phyloP scores from a whole-genome alignment of 371 early-diverging fungal genomes.

The Apophysomyces ossiformis region DNA sequence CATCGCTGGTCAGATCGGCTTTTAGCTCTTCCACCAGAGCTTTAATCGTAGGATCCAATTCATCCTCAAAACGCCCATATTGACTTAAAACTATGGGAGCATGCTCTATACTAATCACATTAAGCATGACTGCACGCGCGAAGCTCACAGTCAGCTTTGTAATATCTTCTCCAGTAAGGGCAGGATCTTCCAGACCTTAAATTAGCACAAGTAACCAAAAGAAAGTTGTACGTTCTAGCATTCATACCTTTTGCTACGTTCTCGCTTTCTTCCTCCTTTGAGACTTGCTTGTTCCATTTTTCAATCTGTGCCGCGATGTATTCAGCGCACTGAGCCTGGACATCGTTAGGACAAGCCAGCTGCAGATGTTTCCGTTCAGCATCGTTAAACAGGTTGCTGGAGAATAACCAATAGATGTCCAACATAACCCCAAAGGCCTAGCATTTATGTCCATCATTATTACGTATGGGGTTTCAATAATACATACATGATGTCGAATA shows the following conservation, averaged over 20 bases:
- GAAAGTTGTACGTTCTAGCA: background rate
- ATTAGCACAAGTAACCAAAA: background rate
- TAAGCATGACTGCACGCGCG: slow-evolving; percentile 43
- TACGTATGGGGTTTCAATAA: background rate
- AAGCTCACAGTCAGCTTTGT: slow-evolving; percentile 29
- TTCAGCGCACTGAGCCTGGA: slow-evolving; percentile 41
- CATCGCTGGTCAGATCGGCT: slow-evolving; percentile 28
- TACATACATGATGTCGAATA: slow-evolving; percentile 25
- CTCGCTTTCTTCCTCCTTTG: slow-evolving; percentile 20
- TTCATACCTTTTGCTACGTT: slow-evolving; percentile 12
- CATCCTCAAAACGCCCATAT: slow-evolving; percentile 45
- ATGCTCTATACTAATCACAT: slow-evolving; percentile 47
- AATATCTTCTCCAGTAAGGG: background rate
- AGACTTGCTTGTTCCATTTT: slow-evolving; percentile 26
- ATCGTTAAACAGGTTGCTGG: slow-evolving; percentile 51
- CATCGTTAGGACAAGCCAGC: slow-evolving; percentile 38
- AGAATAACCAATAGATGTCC: slow-evolving; percentile 63
- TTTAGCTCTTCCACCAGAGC: slow-evolving; percentile 51
- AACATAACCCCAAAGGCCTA: slow-evolving; percentile 56
- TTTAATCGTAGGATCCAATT: slow-evolving; percentile 56
- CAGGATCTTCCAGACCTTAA: background rate
- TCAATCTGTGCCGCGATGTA: slow-evolving; percentile 44
- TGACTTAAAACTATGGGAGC: slow-evolving; percentile 40
- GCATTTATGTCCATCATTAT: background rate
- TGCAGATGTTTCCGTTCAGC: slow-evolving; percentile 36